Conservation (phyloP, 805 yeast genomes). For the Kodamaea restingae region DNA sequence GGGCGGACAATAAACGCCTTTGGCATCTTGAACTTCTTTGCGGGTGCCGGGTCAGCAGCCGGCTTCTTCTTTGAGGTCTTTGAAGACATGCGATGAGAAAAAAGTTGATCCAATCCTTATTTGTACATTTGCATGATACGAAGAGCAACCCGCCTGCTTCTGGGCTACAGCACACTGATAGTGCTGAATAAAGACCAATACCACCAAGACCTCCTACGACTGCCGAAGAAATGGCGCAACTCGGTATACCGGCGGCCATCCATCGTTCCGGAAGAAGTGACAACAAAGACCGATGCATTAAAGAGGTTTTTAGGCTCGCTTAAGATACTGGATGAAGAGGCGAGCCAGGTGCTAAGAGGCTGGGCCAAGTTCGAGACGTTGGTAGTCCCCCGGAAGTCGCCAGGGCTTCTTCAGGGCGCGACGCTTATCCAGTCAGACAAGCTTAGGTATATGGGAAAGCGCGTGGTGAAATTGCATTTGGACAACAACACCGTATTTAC, state of each 20-base stretch:
- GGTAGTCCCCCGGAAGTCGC: not conserved
- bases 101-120: not conserved
- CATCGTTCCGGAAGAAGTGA: not conserved
- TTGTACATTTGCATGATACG: not conserved
- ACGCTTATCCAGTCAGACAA: constrained; percentile 13
- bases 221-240: not conserved
- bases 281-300: constrained; percentile 15
- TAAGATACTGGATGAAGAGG: constrained; percentile 23
- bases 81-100: constrained; percentile 17
- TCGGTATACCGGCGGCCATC: constrained; percentile 3
- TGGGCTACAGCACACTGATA: not conserved
- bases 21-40: constrained; percentile 38
- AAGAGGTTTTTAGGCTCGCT: constrained; percentile 23
- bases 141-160: not conserved
- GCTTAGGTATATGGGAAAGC: constrained; percentile 26
- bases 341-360: constrained; percentile 27
- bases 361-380: constrained; percentile 17
- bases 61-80: constrained; percentile 22
- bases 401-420: not conserved
- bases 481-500: constrained; percentile 26
- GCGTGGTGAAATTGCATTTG: constrained; percentile 21
- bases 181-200: constrained; percentile 8
- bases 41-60: constrained; percentile 16
- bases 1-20: constrained; percentile 41
- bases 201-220: constrained; percentile 1